Percentiles rank a stretch among this genome's conserved stretches.
phyloP scores from a whole-genome alignment of 176 grass and related monocot species.

The Hordeum vulgare region DNA sequence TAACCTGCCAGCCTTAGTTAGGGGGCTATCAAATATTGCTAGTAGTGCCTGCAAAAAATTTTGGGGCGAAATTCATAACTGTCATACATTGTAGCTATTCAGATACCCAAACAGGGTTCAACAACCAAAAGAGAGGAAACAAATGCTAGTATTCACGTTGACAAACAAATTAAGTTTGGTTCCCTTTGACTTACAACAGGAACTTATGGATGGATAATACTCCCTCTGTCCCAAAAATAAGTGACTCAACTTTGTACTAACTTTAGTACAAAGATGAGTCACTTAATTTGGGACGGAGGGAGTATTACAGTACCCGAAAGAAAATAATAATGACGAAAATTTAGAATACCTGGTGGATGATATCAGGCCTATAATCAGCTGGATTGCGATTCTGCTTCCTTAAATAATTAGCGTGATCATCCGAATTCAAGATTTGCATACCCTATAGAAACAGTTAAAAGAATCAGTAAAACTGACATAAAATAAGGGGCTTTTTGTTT shows the following conservation, averaged over 20 bases:
- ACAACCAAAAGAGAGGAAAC: background rate
- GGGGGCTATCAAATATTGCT: conserved; percentile 94
- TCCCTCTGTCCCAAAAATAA: too few species aligned
- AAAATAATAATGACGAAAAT: background rate
- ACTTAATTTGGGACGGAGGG: too few species aligned
- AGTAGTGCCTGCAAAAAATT: conserved; percentile 63
- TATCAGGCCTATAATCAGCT: conserved; percentile 92
- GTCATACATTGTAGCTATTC: background rate
- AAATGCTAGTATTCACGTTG: background rate
- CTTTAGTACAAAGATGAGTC: too few species aligned
- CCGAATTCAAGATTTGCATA: conserved; percentile 95
- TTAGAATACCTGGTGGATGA: conserved; percentile 82
- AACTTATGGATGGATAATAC: background rate
- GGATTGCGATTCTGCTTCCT: conserved; percentile 83
- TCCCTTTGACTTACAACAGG: background rate
- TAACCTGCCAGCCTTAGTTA: conserved; percentile 88
- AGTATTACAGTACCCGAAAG: background rate
- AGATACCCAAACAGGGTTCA: background rate
- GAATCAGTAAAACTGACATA: conserved; percentile 7
- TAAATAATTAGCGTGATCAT: conserved; percentile 88
- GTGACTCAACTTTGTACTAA: too few species aligned
- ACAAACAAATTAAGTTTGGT: background rate
- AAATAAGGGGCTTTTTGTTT: background rate
- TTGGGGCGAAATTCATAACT: background rate
- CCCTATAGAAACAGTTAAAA: conserved; percentile 34